Percentiles rank a stretch among this genome's conserved stretches.
phyloP scores from a whole-genome alignment of 176 grass and related monocot genomes.

The Oryza rufipogon region DNA sequence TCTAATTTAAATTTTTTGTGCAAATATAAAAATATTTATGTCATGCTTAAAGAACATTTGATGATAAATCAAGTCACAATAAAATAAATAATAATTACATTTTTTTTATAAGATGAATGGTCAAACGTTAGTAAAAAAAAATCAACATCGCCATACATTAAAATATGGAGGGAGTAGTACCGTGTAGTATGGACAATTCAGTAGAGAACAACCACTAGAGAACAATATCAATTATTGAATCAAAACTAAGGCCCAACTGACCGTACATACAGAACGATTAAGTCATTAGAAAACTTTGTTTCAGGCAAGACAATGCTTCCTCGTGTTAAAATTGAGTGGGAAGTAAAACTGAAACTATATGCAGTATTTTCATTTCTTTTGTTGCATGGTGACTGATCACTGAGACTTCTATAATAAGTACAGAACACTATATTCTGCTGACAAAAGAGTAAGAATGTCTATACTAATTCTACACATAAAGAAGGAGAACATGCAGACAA shows the following conservation, averaged over 20 bases:
- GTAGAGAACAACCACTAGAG: conserved; percentile 47
- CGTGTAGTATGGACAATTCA: conserved; percentile 29
- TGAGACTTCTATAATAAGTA: background rate
- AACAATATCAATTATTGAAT: conserved; percentile 42
- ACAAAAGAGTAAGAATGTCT: background rate
- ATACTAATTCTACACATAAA: conserved; percentile 3
- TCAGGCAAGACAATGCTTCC: conserved; percentile 34
- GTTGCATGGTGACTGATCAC: background rate
- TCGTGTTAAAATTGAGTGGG: background rate
- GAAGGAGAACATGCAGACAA: too few species aligned
- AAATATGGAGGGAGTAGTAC: too few species aligned
- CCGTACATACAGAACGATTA: conserved; percentile 15
- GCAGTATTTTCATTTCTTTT: background rate
- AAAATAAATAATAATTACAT: too few species aligned
- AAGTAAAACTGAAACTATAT: background rate
- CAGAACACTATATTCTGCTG: background rate
- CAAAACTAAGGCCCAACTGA: conserved; percentile 14
- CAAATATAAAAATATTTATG: too few species aligned
- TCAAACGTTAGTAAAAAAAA: too few species aligned
- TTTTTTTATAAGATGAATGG: too few species aligned
- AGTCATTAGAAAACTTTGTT: conserved; percentile 17
- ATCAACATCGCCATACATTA: too few species aligned
- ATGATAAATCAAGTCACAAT: too few species aligned
- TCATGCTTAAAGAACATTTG: too few species aligned
- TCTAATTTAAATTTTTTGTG: too few species aligned